phyloP scores from a whole-genome alignment of 2,329 filamentous ascomycete species.

The Chaetothyriales sp. region DNA sequence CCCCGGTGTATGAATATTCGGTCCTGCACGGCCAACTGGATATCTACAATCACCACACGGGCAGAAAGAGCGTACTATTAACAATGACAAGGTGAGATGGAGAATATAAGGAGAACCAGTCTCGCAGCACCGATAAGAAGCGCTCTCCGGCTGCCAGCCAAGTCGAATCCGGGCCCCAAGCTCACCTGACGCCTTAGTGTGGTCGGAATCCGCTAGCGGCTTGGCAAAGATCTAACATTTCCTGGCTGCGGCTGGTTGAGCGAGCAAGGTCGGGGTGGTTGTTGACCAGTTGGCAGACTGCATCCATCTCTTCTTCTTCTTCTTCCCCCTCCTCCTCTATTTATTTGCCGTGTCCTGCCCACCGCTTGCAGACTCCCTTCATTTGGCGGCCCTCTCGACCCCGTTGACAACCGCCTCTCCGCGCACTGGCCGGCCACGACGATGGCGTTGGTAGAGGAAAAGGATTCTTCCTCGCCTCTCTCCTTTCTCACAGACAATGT shows the following conservation, averaged over 20 bases:
- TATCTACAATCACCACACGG: too few species aligned
- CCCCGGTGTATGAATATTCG: too few species aligned
- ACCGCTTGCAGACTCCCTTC: neutral
- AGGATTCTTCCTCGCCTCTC: slow-evolving; percentile 32
- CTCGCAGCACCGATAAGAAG: too few species aligned
- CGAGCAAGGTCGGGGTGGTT: slow-evolving; percentile 2
- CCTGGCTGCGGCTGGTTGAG: neutral
- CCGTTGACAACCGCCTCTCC: neutral
- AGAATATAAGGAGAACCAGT: too few species aligned
- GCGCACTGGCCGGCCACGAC: slow-evolving; percentile 2
- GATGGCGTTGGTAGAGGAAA: slow-evolving; percentile 28
- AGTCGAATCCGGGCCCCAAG: too few species aligned
- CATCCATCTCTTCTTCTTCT: slow-evolving; percentile 3
- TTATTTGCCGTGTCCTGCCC: slow-evolving; percentile 1
- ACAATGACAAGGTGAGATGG: too few species aligned
- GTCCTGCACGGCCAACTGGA: too few species aligned
- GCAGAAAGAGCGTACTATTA: too few species aligned
- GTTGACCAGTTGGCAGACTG: slow-evolving; percentile 3
- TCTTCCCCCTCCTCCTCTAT: slow-evolving; percentile 2
- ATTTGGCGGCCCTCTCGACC: neutral
- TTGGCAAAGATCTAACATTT: neutral
- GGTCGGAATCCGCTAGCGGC: neutral
- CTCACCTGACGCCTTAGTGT: too few species aligned
- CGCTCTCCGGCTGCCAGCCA: too few species aligned
- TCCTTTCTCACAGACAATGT: slow-evolving; percentile 63